A percentile compares a stretch with the other conserved stretches of the same genome.
phyloP scores from a whole-genome alignment of 139 green algal species.

The Tetradesmus lagerheimii region DNA sequence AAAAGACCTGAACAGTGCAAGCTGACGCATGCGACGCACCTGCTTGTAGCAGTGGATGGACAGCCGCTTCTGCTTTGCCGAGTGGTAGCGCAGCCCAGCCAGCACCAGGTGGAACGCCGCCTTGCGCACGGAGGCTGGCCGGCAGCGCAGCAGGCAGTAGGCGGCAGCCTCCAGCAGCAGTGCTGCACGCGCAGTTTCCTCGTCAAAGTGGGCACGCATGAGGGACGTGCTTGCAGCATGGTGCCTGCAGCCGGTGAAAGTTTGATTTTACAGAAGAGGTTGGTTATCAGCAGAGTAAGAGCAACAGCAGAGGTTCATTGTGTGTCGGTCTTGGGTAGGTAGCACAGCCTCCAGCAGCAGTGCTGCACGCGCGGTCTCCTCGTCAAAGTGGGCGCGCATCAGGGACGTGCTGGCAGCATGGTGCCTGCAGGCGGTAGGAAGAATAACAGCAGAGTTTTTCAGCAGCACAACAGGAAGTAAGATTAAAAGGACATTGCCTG shows the following conservation, averaged over 20 bases:
- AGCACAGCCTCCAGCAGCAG: constrained; percentile 93
- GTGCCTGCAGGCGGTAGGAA: constrained; percentile 39
- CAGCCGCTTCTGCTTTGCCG: constrained; percentile 70
- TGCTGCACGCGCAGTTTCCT: constrained; percentile 81
- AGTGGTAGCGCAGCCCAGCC: constrained; percentile 89
- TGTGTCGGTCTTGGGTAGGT: no score
- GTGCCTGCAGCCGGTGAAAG: constrained; percentile 26
- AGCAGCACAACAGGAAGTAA: no score
- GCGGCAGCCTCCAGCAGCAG: constrained; percentile 93
- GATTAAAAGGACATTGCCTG: no score
- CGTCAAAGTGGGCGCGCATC: constrained; percentile 85
- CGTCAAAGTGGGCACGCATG: constrained; percentile 85
- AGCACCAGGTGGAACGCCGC: constrained; percentile 94
- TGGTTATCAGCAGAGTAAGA: no score
- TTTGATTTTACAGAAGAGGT: no score
- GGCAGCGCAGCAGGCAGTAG: constrained; percentile 72
- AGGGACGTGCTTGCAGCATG: constrained; percentile 66
- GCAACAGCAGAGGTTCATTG: no score
- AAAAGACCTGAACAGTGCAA: no score
- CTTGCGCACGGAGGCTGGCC: constrained; percentile 70
- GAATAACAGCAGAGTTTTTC: no score
- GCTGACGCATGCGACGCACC: neutral
- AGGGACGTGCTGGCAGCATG: constrained; percentile 66
- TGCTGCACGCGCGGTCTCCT: constrained; percentile 81
- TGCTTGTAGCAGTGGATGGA: constrained; percentile 80